Base-by-base conservation (phyloP, 2,329 filamentous ascomycete genomes). In the Annulohypoxylon truncatum region DNA sequence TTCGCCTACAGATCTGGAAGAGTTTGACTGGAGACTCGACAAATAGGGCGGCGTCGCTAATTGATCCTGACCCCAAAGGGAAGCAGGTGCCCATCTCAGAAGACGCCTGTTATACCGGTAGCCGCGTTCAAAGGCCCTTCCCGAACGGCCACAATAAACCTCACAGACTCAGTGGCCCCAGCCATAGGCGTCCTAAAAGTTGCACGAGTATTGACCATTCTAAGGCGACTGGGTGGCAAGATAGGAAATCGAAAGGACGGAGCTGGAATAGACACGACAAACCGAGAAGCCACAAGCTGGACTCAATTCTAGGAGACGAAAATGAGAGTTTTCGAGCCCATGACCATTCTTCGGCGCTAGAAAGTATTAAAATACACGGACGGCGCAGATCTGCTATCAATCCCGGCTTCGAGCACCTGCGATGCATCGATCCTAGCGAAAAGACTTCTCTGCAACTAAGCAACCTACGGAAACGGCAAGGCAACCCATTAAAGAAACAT, bases 1-100 rank as follows among this genome's bases (percentile, higher is more conserved):
- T 64, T 12, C 56, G 56, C 10, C 13, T 61, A 2, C 35, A 55
- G 13, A 26, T 61, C 18, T 69, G 59, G 66, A 31, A 44, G 18
- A 64, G 52, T 10, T 20, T 61, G 20, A 51, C 56, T 3, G 8
- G 20, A 3, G 52, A 53, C 2, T 44, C 61, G 15, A 51, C 33
- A 6, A 61, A 46, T 12, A 20, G 56, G 20, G 20, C n/a, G 15
- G 26, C 10, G 22, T 48, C 24, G n/a, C 18, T 47, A 15, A 15
- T 38, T 20, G 28, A 40, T 10, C 20, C 15, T 24, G 47, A 57
- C 12, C 9, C n/a, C 12, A 47, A 24, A 5, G 8, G 4, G 13
- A 50, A 29, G 1, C 3, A n/a, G n/a, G n/a, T 13, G 24, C 42
- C 26, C 8, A 4, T 38, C 10, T 4, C 28, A 4, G 28, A 48